phyloP scores from a whole-genome alignment of 768 basidiomycete genomes.

The Calocera cornea region DNA sequence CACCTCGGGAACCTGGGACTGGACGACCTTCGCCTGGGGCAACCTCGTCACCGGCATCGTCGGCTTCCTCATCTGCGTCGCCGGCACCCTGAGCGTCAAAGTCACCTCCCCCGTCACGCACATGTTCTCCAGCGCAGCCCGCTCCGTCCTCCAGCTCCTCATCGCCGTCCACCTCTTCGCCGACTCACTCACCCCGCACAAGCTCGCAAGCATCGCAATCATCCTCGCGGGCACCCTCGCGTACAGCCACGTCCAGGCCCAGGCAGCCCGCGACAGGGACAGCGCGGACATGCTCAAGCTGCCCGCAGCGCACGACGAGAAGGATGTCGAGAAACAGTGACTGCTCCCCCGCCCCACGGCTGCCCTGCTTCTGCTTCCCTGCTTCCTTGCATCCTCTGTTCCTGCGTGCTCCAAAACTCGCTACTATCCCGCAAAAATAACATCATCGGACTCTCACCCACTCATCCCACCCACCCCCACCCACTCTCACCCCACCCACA shows the following conservation, averaged over 20 bases:
- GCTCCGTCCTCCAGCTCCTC: neutral
- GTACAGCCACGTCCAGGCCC: neutral
- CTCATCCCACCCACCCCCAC: too few relatives aligned
- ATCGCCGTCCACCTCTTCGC: neutral
- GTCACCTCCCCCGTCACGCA: neutral
- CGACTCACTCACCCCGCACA: neutral
- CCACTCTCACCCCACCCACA: too few relatives aligned
- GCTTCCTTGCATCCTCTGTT: too few relatives aligned
- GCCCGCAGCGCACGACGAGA: neutral
- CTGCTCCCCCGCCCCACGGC: too few relatives aligned
- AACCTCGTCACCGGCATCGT: neutral
- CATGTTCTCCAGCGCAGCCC: neutral
- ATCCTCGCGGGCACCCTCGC: neutral
- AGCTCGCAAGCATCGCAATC: neutral
- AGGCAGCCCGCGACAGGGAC: neutral
- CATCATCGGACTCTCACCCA: too few relatives aligned
- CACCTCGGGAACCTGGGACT: slow-evolving; percentile 5
- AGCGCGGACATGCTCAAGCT: neutral
- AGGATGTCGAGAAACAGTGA: slow-evolving; percentile 1
- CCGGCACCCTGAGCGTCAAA: neutral
- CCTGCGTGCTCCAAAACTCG: too few relatives aligned
- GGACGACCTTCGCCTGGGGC: neutral
- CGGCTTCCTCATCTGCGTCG: neutral
- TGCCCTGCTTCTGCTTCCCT: too few relatives aligned
- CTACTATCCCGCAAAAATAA: too few relatives aligned